phyloP scores from a whole-genome alignment of 2,329 filamentous ascomycete species.

The Colletotrichum graminicola region DNA sequence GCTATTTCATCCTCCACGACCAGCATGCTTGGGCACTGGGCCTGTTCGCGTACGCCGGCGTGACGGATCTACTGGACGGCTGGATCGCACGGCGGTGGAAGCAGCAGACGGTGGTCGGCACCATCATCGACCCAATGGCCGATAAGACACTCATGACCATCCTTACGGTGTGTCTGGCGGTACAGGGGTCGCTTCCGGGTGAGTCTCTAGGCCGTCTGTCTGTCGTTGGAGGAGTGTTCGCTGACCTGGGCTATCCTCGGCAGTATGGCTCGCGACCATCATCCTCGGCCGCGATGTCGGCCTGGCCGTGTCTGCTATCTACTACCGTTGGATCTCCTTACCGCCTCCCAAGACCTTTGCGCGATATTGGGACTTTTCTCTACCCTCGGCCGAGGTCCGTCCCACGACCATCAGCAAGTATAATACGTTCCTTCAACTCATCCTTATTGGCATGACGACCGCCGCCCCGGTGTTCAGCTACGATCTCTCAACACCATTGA shows the following conservation, averaged over 20 bases:
- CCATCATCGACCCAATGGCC: constrained; percentile 95
- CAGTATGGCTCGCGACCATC: constrained; percentile 88
- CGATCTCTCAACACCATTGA: constrained; percentile 67
- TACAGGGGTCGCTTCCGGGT: constrained; percentile 86
- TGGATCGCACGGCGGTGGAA: constrained; percentile 93
- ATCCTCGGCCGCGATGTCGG: constrained; percentile 91
- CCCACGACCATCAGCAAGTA: constrained; percentile 89
- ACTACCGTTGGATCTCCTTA: constrained; percentile 95
- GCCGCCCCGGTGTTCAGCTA: constrained; percentile 80
- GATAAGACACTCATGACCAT: constrained; percentile 98
- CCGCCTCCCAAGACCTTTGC: constrained; percentile 92
- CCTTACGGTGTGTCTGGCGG: constrained; percentile 84
- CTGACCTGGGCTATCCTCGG: constrained; percentile 14
- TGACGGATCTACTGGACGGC: constrained; percentile 93
- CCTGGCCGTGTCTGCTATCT: constrained; percentile 87
- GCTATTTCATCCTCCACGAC: constrained; percentile 89
- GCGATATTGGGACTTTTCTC: constrained; percentile 96
- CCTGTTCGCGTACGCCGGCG: constrained; percentile 91
- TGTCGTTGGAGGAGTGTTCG: neutral
- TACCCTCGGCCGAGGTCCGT: constrained; percentile 87
- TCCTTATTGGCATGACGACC: constrained; percentile 86
- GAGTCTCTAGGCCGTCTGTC: constrained; percentile 49
- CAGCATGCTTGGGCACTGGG: constrained; percentile 82
- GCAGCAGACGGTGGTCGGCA: constrained; percentile 92
- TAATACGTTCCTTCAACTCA: constrained; percentile 93